Base-by-base conservation (phyloP, 371 early-diverging fungal genomes). In the Rhizomucor miehei region DNA sequence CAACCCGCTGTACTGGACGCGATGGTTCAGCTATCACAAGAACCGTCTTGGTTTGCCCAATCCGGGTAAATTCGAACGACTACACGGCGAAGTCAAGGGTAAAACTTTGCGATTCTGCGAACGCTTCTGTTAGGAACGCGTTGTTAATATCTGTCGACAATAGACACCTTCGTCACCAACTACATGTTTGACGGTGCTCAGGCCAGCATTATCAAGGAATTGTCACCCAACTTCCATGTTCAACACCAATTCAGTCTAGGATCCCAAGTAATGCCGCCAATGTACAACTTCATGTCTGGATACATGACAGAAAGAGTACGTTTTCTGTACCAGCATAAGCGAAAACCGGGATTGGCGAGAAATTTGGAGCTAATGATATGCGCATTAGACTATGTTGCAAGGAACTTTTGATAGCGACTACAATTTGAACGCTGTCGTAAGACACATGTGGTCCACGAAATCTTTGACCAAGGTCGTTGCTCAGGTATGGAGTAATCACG, bases 131-230 rank as follows among this genome's bases (percentile, higher is more conserved):
- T n/a, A 8, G 19, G 21, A 6, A 51, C 51, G 14, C 38, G 2
- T 37, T 6, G n/a, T 16, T 35, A 19, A 46, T 19, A 8, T 24
- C n/a, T 29, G 34, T 37, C 25, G 35, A n/a, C 40, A 24, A 62
- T 72, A 93, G 91, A 82, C 54, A 78, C 85, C 13, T 89, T 91
- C 65, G 75, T 89, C 55, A 85, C 88, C 60, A 82, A 89, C 72
- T 88, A 86, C 67, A 68, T 91, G 62, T 92, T 97, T 66, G 97
- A 98, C 59, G 99, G 99, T 57, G 97, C 90, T 29, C 91, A 92
- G 60, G 90, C 94, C 54, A 96, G 97, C 64, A 82, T 97, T 60
- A 85, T 89, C 41, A 94, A 94, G 66, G 83, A 90, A 43, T 79
- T 95, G 67, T 92, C 92, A 48, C 91, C 80, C 54, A 91, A 90